phyloP scores from a whole-genome alignment of 192 early-diverging fungal species.

The Chytriomyces sp. region DNA sequence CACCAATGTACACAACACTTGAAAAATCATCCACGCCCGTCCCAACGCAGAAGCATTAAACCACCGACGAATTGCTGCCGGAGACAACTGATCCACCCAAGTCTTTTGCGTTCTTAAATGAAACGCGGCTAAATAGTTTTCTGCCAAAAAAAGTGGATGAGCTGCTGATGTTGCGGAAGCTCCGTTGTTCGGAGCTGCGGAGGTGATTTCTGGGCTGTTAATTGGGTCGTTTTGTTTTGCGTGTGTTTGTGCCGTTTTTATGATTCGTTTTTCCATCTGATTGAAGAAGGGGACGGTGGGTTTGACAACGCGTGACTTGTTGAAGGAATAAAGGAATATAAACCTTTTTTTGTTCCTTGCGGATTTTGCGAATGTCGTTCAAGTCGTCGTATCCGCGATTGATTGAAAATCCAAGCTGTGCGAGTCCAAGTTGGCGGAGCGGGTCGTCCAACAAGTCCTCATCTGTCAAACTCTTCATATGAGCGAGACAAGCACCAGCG shows the following conservation, averaged over 20 bases:
- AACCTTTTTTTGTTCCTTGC: constrained; percentile 51
- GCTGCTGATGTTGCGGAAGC: constrained; percentile 23
- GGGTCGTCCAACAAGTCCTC: constrained; percentile 58
- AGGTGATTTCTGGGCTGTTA: neutral
- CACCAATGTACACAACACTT: constrained; percentile 52
- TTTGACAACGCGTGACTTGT: constrained; percentile 1
- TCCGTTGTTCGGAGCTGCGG: neutral
- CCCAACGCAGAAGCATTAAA: constrained; percentile 44
- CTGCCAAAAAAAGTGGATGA: constrained; percentile 41
- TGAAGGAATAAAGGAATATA: neutral
- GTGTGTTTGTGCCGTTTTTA: constrained; percentile 4
- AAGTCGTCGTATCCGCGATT: constrained; percentile 54
- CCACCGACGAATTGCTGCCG: constrained; percentile 54
- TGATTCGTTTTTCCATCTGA: constrained; percentile 28
- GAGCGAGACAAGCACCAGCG: neutral
- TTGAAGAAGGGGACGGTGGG: neutral
- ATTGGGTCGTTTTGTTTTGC: neutral
- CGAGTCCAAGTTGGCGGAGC: constrained; percentile 56
- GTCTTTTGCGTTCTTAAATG: constrained; percentile 43
- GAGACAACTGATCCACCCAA: constrained; percentile 51
- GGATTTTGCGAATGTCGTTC: constrained; percentile 56
- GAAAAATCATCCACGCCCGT: constrained; percentile 61
- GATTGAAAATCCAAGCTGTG: constrained; percentile 53
- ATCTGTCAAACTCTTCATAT: constrained; percentile 31
- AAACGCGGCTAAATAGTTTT: constrained; percentile 50